Percentiles rank a stretch among this genome's conserved stretches.
Conservation (phyloP, 805 yeast species). For the Saturnispora bothae region DNA sequence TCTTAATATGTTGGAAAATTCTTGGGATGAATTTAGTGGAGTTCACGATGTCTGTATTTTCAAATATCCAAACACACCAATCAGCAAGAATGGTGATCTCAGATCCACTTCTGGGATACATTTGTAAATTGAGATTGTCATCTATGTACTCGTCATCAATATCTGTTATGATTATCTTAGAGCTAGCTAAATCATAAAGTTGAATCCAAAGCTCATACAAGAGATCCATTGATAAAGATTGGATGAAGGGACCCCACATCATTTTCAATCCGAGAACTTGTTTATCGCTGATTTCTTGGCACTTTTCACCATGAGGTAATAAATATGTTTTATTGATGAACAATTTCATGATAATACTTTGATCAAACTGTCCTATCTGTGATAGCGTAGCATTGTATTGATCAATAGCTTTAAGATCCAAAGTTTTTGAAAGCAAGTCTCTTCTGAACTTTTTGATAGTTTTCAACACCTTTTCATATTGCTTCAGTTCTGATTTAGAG, state of each 20-base stretch:
- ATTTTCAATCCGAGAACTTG: conserved; percentile 21
- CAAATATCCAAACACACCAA: conserved; percentile 11
- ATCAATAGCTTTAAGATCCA: conserved; percentile 32
- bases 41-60: conserved; percentile 12
- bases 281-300: conserved; percentile 14
- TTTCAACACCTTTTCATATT: conserved; percentile 31
- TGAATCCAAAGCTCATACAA: conserved; percentile 12
- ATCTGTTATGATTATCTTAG: conserved; percentile 4
- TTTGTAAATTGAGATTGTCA: background rate
- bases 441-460: conserved; percentile 41
- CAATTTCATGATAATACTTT: conserved; percentile 18
- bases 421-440: conserved; percentile 20
- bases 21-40: background rate
- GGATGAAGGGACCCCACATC: conserved; percentile 23
- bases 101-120: conserved; percentile 6
- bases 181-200: conserved; percentile 11
- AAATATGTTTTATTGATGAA: conserved; percentile 27
- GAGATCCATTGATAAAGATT: conserved; percentile 16
- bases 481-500: conserved; percentile 1
- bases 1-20: background rate
- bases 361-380: background rate
- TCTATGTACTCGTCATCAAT: conserved; percentile 5
- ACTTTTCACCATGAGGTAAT: conserved; percentile 17
- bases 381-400: conserved; percentile 5
- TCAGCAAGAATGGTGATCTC: conserved; percentile 7